Percentiles rank a stretch among this genome's conserved stretches.
phyloP scores from a whole-genome alignment of 2,329 filamentous ascomycete genomes.

The Mycogone perniciosa region DNA sequence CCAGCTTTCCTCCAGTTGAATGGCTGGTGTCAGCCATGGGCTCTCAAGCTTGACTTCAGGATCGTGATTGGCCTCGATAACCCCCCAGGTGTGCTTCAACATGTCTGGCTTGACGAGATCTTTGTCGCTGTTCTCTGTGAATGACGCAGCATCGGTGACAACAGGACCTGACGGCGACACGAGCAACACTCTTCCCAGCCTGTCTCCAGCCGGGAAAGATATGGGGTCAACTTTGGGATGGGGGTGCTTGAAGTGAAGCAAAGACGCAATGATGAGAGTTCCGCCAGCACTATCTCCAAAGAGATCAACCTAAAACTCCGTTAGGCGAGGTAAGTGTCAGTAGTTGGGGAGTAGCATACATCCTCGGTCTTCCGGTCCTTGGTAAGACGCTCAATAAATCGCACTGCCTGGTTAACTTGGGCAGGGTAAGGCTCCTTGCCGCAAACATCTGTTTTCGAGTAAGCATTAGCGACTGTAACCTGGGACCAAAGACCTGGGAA shows the following conservation, averaged over 20 bases:
- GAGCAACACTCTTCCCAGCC: not conserved
- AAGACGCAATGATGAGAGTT: not conserved
- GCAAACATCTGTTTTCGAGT: not conserved
- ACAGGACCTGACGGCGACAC: not conserved
- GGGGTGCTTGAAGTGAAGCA: not conserved
- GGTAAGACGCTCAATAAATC: not conserved
- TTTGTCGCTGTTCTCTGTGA: not conserved
- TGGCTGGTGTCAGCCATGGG: not conserved
- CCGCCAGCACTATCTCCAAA: not conserved
- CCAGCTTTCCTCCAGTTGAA: not conserved
- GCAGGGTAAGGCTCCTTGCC: not conserved
- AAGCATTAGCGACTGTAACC: too few species aligned
- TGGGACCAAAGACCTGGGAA: too few species aligned
- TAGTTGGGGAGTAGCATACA: not conserved
- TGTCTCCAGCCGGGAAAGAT: not conserved
- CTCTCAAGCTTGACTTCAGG: not conserved
- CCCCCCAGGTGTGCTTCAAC: not conserved
- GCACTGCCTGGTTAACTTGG: not conserved
- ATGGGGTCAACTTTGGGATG: not conserved
- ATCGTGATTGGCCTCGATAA: not conserved
- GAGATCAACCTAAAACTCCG: not conserved
- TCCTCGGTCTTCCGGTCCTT: not conserved
- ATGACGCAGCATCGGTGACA: not conserved
- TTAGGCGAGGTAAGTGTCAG: not conserved
- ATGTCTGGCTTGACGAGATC: not conserved